These are phyloP conservation scores for Ophiocordyceps camponoti-floridani DNA, from an alignment of 2,329 filamentous ascomycete species.

Conservation along the genomic window DNA sequence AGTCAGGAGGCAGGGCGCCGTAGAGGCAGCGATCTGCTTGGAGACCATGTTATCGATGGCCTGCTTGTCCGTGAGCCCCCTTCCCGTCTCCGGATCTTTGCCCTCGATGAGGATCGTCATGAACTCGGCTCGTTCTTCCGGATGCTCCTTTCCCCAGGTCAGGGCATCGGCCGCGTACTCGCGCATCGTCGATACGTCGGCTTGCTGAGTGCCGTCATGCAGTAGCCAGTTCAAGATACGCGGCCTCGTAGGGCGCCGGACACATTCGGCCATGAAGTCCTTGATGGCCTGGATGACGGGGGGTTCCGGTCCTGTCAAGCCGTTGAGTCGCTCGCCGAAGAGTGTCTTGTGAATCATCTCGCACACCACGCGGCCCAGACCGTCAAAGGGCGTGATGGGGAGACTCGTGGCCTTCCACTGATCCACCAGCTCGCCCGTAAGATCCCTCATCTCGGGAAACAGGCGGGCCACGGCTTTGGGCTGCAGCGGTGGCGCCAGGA, in stretches of 20 bases:
- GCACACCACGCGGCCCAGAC: conserved; percentile 36
- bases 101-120: conserved; percentile 40
- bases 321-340: conserved; percentile 30
- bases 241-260: conserved; percentile 33
- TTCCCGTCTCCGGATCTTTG: conserved; percentile 43
- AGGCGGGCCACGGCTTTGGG: conserved; percentile 12
- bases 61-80: conserved; percentile 36
- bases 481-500: conserved; percentile 27
- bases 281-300: conserved; percentile 35
- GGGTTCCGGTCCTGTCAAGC: conserved; percentile 25
- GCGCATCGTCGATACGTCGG: conserved; percentile 35
- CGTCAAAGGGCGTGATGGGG: conserved; percentile 23
- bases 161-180: conserved; percentile 38
- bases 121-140: conserved; percentile 38
- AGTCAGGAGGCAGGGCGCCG: conserved; percentile 25
- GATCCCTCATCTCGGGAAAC: conserved; percentile 28
- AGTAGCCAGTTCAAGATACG: conserved; percentile 32
- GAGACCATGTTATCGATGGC: conserved; percentile 52
- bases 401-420: conserved; percentile 26
- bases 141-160: conserved; percentile 30
- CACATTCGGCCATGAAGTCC: conserved; percentile 33
- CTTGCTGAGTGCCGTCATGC: conserved; percentile 33
- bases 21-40: conserved; percentile 42
- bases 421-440: conserved; percentile 26
- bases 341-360: conserved; percentile 31